A percentile compares a stretch with the other conserved stretches of the same genome.
Conservation (phyloP, 2,329 filamentous ascomycete genomes). For the Phoma herbarum region DNA sequence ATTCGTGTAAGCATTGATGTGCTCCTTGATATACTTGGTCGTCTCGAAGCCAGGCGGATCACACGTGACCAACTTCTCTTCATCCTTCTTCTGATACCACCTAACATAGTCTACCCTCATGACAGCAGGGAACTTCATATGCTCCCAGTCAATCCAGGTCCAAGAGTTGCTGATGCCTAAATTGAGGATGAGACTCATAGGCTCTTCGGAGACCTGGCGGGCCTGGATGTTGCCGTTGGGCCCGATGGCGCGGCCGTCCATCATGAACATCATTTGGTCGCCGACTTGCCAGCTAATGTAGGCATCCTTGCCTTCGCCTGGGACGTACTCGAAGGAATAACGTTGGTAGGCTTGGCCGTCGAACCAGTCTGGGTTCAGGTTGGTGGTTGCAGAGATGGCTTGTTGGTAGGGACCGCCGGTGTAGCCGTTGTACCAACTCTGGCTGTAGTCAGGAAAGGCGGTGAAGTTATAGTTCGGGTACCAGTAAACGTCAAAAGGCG, state of each 20-base stretch:
- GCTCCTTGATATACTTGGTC: constrained; percentile 60
- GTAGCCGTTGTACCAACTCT: constrained; percentile 62
- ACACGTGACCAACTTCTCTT: constrained; percentile 60
- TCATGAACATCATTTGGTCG: constrained; percentile 60
- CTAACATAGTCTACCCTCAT: constrained; percentile 65
- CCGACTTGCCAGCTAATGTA: constrained; percentile 64
- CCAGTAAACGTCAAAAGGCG: constrained; percentile 61
- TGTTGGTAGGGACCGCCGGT: constrained; percentile 65
- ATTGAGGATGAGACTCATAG: constrained; percentile 64
- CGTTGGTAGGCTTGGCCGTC: constrained; percentile 63
- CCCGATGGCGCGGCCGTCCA: constrained; percentile 62
- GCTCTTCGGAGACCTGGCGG: constrained; percentile 61
- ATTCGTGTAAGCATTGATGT: constrained; percentile 59
- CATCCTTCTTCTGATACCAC: constrained; percentile 62
- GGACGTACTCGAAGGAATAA: constrained; percentile 64
- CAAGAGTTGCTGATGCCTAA: constrained; percentile 62
- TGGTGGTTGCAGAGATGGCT: constrained; percentile 63
- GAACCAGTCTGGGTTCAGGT: constrained; percentile 65
- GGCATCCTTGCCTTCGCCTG: constrained; percentile 56
- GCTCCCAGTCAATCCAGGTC: constrained; percentile 57
- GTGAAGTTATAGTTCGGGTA: constrained; percentile 63
- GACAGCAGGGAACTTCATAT: constrained; percentile 60
- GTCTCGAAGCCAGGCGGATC: constrained; percentile 64
- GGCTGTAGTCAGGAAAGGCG: constrained; percentile 59
- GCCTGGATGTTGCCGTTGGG: constrained; percentile 63